Conservation (phyloP, 768 basidiomycete genomes). For the Jaapia argillacea region DNA sequence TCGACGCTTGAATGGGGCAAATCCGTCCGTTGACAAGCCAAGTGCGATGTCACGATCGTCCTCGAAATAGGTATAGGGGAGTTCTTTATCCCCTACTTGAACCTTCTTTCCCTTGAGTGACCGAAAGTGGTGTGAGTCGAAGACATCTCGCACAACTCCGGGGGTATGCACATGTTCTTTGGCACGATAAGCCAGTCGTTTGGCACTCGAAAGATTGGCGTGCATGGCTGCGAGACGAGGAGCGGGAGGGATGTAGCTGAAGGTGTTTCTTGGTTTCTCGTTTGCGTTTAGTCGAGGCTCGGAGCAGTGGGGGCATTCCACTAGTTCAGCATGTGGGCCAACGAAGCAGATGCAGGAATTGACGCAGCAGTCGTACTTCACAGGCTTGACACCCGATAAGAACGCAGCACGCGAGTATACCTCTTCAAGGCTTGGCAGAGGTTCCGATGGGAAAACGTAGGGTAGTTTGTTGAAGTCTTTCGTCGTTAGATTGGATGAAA, state of each 20-base stretch:
- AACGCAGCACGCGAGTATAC: slow-evolving; percentile 14
- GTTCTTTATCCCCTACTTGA: slow-evolving; percentile 14
- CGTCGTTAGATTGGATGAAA: slow-evolving; percentile 16
- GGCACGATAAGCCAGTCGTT: slow-evolving; percentile 19
- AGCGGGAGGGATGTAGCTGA: slow-evolving; percentile 29
- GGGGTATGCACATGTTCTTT: slow-evolving; percentile 11
- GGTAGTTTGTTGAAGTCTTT: slow-evolving; percentile 16
- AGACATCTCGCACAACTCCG: slow-evolving; percentile 22
- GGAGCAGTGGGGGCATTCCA: slow-evolving; percentile 26
- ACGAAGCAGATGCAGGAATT: slow-evolving; percentile 30
- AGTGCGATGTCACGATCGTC: slow-evolving; percentile 31
- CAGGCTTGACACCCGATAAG: slow-evolving; percentile 23
- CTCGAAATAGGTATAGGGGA: slow-evolving; percentile 23
- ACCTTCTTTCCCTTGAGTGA: slow-evolving; percentile 14
- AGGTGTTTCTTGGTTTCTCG: slow-evolving; percentile 17
- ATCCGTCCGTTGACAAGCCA: slow-evolving; percentile 32
- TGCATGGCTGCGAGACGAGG: slow-evolving; percentile 22
- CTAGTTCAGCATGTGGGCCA: slow-evolving; percentile 18
- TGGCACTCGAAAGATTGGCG: slow-evolving; percentile 10
- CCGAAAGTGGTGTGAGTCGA: slow-evolving; percentile 24
- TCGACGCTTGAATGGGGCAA: slow-evolving; percentile 24
- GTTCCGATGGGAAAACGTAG: slow-evolving; percentile 13
- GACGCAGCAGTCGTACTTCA: slow-evolving; percentile 30
- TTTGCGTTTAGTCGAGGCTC: slow-evolving; percentile 14
- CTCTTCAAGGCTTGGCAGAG: slow-evolving; percentile 11